Percentiles rank a stretch among this genome's conserved stretches.
Conservation (phyloP, 441 rosid species). For the Erodium moschatum region DNA sequence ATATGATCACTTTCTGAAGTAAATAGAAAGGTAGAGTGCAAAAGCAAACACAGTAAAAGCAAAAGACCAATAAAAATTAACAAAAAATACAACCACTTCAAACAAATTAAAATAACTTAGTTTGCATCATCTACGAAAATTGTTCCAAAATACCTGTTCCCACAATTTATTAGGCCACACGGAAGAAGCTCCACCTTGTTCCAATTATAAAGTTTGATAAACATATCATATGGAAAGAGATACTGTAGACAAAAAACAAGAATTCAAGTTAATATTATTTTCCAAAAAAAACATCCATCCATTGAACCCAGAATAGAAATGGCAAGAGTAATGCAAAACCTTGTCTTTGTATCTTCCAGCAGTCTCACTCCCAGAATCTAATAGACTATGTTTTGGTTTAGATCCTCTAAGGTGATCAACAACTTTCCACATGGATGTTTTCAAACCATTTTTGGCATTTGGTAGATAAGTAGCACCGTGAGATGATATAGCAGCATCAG, state of each 20-base stretch:
- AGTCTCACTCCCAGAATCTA: conserved; percentile 28
- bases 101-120: neutral
- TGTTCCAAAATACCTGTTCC: conserved; percentile 53
- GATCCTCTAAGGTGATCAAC: conserved; percentile 67
- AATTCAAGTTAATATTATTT: neutral
- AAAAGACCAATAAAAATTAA: neutral
- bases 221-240: conserved; percentile 59
- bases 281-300: neutral
- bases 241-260: conserved; percentile 40
- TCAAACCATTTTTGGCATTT: conserved; percentile 42
- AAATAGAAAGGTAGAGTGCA: neutral
- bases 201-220: conserved; percentile 56
- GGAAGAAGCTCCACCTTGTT: conserved; percentile 64
- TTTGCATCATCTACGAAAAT: neutral
- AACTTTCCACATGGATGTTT: conserved; percentile 57
- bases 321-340: conserved; percentile 35
- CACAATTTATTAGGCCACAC: conserved; percentile 77
- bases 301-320: conserved; percentile 8
- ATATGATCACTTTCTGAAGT: neutral
- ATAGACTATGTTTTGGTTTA: conserved; percentile 28
- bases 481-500: conserved; percentile 25
- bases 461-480: conserved; percentile 25
- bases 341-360: conserved; percentile 47
- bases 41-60: neutral
- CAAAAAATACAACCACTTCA: neutral